These are phyloP conservation scores for Phlyctochytrium bullatum DNA, from an alignment of 192 early-diverging fungal species.

Conservation along the genomic window DNA sequence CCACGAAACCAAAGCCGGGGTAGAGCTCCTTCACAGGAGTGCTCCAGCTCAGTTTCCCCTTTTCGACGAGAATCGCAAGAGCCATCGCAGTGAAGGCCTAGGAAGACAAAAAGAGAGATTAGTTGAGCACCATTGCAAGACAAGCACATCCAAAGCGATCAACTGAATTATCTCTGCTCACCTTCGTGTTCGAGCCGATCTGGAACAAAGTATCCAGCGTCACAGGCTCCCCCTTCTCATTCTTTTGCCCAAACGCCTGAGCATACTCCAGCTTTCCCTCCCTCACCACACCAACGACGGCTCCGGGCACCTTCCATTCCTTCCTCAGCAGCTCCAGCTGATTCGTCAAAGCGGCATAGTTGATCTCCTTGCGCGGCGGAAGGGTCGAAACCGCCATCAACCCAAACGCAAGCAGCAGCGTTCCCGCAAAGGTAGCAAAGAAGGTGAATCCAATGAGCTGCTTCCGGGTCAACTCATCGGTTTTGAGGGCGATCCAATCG, in stretches of 20 bases:
- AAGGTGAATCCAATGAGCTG: not conserved
- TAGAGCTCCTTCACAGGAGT: not conserved
- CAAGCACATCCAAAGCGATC: not conserved
- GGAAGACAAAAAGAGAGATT: not conserved
- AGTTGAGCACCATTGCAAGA: not conserved
- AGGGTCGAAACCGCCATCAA: not conserved
- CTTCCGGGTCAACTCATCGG: not conserved
- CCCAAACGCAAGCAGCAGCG: not conserved
- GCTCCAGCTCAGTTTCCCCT: not conserved
- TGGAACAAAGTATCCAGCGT: slow-evolving; percentile 14
- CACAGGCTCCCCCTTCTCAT: slow-evolving; percentile 21
- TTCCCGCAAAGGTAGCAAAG: not conserved
- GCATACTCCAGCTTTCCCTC: slow-evolving; percentile 9
- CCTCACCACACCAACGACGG: slow-evolving; percentile 11
- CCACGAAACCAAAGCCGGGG: slow-evolving; percentile 7
- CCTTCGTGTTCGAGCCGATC: slow-evolving; percentile 27
- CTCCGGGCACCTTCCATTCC: slow-evolving; percentile 8
- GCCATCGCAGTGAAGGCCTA: slow-evolving; percentile 13
- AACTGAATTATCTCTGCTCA: not conserved
- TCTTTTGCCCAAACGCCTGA: slow-evolving; percentile 11
- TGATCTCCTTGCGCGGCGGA: not conserved
- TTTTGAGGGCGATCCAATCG: not conserved
- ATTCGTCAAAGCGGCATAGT: not conserved
- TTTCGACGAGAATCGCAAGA: slow-evolving; percentile 8
- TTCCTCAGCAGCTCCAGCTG: slow-evolving; percentile 6